A percentile compares a stretch with the other conserved stretches of the same genome.
These are phyloP conservation scores for Ganoderma boninense DNA, from an alignment of 1,284 basidiomycete genomes.

Conservation along the genomic window DNA sequence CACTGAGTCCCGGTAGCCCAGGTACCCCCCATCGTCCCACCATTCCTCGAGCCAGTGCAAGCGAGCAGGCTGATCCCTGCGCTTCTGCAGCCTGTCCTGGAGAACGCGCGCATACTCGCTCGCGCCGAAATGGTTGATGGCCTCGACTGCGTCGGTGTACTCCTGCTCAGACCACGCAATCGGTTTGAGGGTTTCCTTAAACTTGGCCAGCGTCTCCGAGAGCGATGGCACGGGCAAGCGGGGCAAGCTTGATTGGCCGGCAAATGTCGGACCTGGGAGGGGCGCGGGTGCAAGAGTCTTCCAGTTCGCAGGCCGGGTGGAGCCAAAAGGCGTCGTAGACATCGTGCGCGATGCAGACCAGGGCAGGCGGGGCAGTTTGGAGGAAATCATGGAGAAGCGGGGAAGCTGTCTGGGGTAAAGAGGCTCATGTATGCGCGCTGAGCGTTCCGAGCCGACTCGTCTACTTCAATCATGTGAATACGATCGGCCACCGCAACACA, in stretches of 20 bases:
- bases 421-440: slow-evolving; percentile 1
- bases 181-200: slow-evolving; percentile 70
- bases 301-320: slow-evolving; percentile 47
- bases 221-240: slow-evolving; percentile 74
- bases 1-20: slow-evolving; percentile 81
- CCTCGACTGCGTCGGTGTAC: slow-evolving; percentile 56
- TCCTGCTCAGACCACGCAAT: slow-evolving; percentile 71
- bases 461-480: slow-evolving; percentile 2
- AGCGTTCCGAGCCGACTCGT: background rate
- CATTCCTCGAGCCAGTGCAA: slow-evolving; percentile 83
- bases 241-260: slow-evolving; percentile 55
- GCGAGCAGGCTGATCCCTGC: slow-evolving; percentile 51
- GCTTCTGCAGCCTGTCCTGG: slow-evolving; percentile 63
- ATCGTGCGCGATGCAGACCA: slow-evolving; percentile 32
- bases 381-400: slow-evolving; percentile 25
- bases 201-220: slow-evolving; percentile 58
- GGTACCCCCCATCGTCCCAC: slow-evolving; percentile 82
- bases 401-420: slow-evolving; percentile 5
- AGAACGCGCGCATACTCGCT: slow-evolving; percentile 58
- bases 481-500: background rate
- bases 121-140: slow-evolving; percentile 69
- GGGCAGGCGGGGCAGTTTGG: slow-evolving; percentile 24
- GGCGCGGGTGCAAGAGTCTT: slow-evolving; percentile 53
- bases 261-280: slow-evolving; percentile 47
- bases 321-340: slow-evolving; percentile 28